Percentiles rank a stretch among this genome's conserved stretches.
Evolutionary conservation across 768 basidiomycete species (phyloP).

Genomic region (Kwoniella heveanensis): DNA sequence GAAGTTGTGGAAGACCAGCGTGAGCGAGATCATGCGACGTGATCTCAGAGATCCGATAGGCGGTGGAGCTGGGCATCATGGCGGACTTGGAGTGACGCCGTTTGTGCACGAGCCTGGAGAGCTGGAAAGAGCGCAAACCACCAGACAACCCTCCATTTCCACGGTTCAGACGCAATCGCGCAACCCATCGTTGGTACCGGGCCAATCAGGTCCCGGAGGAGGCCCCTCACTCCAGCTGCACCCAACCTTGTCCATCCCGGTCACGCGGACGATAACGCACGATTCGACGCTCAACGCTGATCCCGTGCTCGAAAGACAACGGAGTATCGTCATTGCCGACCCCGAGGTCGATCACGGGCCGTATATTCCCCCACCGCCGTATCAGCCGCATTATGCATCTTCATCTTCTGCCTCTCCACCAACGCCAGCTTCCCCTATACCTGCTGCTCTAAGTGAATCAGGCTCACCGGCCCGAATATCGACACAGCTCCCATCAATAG

Average conservation of each 20-base stretch:
- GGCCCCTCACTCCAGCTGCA: background rate
- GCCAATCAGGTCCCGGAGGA: background rate
- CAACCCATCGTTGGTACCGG: background rate
- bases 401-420: background rate
- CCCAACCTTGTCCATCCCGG: background rate
- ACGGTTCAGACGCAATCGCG: background rate
- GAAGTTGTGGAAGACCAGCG: constrained; percentile 11
- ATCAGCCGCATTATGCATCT: constrained; percentile 7
- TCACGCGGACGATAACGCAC: background rate
- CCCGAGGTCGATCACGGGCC: constrained; percentile 18
- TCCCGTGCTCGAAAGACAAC: background rate
- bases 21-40: constrained; percentile 15
- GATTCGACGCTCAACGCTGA: background rate
- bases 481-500: background rate
- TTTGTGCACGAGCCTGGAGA: background rate
- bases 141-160: background rate
- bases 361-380: constrained; percentile 19
- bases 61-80: background rate
- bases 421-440: background rate
- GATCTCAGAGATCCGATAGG: constrained; percentile 1
- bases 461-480: background rate
- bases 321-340: background rate
- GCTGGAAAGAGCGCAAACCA: background rate
- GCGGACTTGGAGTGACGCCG: background rate
- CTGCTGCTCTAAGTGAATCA: background rate